Conservation (phyloP, 2,329 filamentous ascomycete species). For the Colletotrichum sp. region DNA sequence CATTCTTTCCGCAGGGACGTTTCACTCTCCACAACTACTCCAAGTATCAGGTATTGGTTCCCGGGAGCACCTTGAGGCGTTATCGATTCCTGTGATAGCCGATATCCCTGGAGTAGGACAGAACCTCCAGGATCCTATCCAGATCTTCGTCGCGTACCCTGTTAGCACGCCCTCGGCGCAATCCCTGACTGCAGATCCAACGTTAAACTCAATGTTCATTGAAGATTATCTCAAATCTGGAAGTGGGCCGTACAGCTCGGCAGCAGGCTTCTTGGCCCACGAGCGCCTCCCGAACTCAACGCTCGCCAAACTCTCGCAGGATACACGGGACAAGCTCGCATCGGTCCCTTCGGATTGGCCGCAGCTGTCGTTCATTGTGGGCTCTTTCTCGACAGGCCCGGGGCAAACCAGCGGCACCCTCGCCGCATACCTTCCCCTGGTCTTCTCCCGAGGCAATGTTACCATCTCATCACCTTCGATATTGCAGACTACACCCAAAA, state of each 20-base stretch:
- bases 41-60: slow-evolving; percentile 59
- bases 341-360: slow-evolving; percentile 8
- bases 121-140: slow-evolving; percentile 80
- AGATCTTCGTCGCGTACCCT: slow-evolving; percentile 36
- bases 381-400: neutral
- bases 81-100: slow-evolving; percentile 46
- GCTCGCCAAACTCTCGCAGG: neutral
- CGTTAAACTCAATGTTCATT: neutral
- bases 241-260: slow-evolving; percentile 10
- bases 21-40: slow-evolving; percentile 77
- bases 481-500: slow-evolving; percentile 37
- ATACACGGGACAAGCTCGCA: neutral
- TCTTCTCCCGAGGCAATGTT: slow-evolving; percentile 46
- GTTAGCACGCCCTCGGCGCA: slow-evolving; percentile 3
- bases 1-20: slow-evolving; percentile 78
- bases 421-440: slow-evolving; percentile 34
- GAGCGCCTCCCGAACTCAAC: slow-evolving; percentile 8
- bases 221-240: slow-evolving; percentile 6
- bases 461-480: slow-evolving; percentile 40
- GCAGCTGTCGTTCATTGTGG: neutral
- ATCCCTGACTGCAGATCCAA: slow-evolving; percentile 3
- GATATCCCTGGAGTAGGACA: slow-evolving; percentile 77
- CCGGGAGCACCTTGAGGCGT: slow-evolving; percentile 37
- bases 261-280: slow-evolving; percentile 9
- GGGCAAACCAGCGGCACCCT: slow-evolving; percentile 28